phyloP scores from a whole-genome alignment of 2,329 filamentous ascomycete species.

The Knufia petricola region DNA sequence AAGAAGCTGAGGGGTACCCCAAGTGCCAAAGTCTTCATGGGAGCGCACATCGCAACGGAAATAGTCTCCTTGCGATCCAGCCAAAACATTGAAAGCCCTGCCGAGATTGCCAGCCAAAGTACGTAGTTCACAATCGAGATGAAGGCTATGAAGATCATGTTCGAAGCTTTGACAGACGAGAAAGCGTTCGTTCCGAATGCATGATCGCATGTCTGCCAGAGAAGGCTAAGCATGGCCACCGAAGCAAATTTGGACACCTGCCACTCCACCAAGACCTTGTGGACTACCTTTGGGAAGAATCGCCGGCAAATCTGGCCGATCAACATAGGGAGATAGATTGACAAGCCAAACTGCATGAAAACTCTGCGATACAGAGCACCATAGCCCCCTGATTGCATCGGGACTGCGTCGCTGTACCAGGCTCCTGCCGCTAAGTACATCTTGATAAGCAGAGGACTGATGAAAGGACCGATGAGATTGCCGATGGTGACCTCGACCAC shows the following conservation, averaged over 20 bases:
- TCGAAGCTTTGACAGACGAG: constrained; percentile 47
- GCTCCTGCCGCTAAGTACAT: constrained; percentile 46
- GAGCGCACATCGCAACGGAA: constrained; percentile 63
- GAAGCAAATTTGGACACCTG: constrained; percentile 37
- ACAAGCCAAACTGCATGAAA: constrained; percentile 58
- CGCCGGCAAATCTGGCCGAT: constrained; percentile 53
- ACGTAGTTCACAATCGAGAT: constrained; percentile 56
- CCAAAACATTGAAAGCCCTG: constrained; percentile 43
- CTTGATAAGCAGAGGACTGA: constrained; percentile 55
- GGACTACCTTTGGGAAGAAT: constrained; percentile 44
- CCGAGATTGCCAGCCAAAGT: constrained; percentile 55
- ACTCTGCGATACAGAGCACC: constrained; percentile 56
- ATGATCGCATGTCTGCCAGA: constrained; percentile 59
- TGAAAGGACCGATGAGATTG: constrained; percentile 58
- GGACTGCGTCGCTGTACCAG: constrained; percentile 49
- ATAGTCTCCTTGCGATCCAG: constrained; percentile 54
- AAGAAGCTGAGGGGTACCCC: constrained; percentile 59
- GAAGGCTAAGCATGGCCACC: constrained; percentile 39
- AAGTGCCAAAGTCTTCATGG: constrained; percentile 62
- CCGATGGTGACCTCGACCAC: constrained; percentile 62
- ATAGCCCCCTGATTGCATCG: constrained; percentile 46
- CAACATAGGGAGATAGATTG: constrained; percentile 54
- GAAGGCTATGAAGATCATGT: constrained; percentile 57
- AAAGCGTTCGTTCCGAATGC: constrained; percentile 57
- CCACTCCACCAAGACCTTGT: constrained; percentile 43